These are phyloP conservation scores for Colletotrichum kahawae DNA, from an alignment of 2,329 filamentous ascomycete species.

Conservation along the genomic window DNA sequence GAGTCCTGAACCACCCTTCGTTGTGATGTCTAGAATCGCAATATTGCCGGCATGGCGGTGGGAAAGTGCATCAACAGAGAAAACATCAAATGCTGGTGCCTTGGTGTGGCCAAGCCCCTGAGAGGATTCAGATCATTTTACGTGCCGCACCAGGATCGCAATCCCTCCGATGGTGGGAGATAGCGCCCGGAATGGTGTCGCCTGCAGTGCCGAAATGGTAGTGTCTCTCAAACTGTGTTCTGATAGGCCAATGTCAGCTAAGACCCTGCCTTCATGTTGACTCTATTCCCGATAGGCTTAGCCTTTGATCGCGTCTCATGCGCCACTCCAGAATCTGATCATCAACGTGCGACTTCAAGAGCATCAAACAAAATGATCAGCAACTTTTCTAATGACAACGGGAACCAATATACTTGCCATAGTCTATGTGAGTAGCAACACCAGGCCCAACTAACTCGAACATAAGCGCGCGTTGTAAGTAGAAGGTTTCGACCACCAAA, in stretches of 20 bases:
- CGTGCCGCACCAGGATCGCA: not conserved
- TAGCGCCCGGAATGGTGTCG: not conserved
- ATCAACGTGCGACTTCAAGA: not conserved
- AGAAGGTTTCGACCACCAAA: not conserved
- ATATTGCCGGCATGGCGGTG: not conserved
- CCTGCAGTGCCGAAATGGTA: not conserved
- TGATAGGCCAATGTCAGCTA: not conserved
- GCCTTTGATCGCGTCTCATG: not conserved
- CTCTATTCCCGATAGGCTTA: not conserved
- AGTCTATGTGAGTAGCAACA: not conserved
- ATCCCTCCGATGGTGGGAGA: not conserved
- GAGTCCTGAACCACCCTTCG: not conserved
- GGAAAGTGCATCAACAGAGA: not conserved
- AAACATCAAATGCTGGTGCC: not conserved
- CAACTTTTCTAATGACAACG: not conserved
- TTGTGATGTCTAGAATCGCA: not conserved
- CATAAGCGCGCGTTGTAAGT: not conserved
- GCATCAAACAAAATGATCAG: not conserved
- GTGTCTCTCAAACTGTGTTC: not conserved
- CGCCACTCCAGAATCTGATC: not conserved
- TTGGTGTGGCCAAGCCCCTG: not conserved
- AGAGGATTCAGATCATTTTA: not conserved
- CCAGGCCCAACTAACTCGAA: not conserved
- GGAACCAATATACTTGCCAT: not conserved
- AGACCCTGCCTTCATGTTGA: not conserved